Evolutionary conservation across 73 alveolate genomes (phyloP).

Genomic region (Tetrahymena thermophila): DNA sequence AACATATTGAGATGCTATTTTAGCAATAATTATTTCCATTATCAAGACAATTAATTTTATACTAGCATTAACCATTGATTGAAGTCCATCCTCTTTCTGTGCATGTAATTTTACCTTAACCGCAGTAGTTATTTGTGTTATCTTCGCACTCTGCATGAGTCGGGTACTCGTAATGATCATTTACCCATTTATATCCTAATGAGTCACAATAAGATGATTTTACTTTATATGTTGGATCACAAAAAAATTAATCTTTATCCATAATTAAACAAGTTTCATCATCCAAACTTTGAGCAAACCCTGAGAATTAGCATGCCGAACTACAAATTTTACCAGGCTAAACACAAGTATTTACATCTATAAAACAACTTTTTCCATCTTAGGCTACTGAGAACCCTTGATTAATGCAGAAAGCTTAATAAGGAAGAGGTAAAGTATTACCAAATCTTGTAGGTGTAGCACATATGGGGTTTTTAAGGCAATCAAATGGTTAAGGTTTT

Average conservation of each 20-base stretch:
- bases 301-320: not conserved
- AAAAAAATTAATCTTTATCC: not conserved
- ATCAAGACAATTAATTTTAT: not conserved
- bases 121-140: not conserved
- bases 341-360: not conserved
- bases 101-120: not conserved
- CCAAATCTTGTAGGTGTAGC: not conserved
- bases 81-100: not conserved
- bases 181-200: not conserved
- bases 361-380: not conserved
- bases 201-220: not conserved
- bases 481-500: not conserved
- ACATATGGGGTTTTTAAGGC: not conserved
- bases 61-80: not conserved
- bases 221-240: not conserved
- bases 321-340: not conserved
- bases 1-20: not conserved
- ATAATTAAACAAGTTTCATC: not conserved
- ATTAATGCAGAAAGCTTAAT: not conserved
- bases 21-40: not conserved
- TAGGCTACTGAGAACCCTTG: not conserved
- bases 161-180: not conserved
- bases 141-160: not conserved
- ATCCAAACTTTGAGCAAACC: not conserved
- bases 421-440: not conserved